A percentile compares a stretch with the other conserved stretches of the same genome.
Evolutionary conservation across 208 protist species (phyloP).

Genomic region (Wallacemonas sp.): DNA sequence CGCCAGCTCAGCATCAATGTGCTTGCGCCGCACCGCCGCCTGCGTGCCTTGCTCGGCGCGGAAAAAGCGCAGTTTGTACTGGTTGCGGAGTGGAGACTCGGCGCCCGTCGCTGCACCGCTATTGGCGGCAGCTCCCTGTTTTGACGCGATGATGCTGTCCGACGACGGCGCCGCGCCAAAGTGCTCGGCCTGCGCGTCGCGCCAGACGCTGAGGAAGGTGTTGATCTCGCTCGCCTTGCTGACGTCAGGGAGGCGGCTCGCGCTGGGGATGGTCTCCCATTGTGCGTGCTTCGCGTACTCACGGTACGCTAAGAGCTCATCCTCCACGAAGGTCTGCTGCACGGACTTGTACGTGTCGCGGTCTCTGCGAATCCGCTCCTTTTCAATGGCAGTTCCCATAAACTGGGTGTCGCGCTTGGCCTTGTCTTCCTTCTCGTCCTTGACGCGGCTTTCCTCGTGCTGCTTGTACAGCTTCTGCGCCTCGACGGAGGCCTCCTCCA

Average conservation of each 20-base stretch:
- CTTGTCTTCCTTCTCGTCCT: conserved; percentile 61
- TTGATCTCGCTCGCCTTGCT: conserved; percentile 84
- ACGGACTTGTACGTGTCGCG: conserved; percentile 37
- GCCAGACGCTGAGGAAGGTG: conserved; percentile 86
- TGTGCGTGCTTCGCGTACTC: conserved; percentile 79
- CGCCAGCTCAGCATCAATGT: conserved; percentile 59
- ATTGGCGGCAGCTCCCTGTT: neutral
- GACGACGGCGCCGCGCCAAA: conserved; percentile 25
- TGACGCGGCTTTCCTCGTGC: conserved; percentile 70
- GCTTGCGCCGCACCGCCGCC: conserved; percentile 36
- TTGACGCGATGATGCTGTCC: conserved; percentile 37
- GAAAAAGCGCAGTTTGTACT: conserved; percentile 36
- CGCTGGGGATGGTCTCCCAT: conserved; percentile 70
- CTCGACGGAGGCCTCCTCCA: conserved; percentile 52
- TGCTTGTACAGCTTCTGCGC: conserved; percentile 82
- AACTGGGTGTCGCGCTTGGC: conserved; percentile 42
- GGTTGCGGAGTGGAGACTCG: neutral
- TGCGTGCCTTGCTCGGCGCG: conserved; percentile 63
- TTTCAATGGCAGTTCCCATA: conserved; percentile 56
- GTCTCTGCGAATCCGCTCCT: conserved; percentile 66
- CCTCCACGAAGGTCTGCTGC: conserved; percentile 35
- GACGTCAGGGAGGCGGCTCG: conserved; percentile 81
- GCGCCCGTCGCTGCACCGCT: conserved; percentile 18
- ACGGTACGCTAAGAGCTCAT: conserved; percentile 66
- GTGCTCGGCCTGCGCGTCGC: conserved; percentile 41